Conservation (phyloP, 208 protist genomes). For the Plasmodiophora brassicae region DNA sequence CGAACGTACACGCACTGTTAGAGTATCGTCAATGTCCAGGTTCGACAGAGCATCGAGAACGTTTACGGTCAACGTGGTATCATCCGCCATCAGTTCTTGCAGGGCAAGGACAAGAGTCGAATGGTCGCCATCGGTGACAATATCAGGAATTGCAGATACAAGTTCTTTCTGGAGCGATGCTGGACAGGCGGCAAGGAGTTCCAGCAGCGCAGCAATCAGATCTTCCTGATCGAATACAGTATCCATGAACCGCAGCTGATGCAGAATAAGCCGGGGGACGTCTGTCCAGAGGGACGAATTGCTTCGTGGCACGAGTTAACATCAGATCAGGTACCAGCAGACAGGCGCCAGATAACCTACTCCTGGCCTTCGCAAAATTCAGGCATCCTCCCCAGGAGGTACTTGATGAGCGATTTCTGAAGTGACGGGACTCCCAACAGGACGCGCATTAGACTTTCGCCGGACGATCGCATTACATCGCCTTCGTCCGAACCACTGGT, state of each 20-base stretch:
- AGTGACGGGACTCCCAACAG: not conserved
- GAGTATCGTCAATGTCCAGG: too few species aligned
- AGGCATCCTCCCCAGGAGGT: not conserved
- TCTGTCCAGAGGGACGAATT: not conserved
- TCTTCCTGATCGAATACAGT: not conserved
- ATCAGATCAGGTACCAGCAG: too few species aligned
- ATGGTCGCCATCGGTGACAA: not conserved
- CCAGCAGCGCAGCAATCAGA: not conserved
- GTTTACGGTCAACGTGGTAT: not conserved
- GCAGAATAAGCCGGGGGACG: not conserved
- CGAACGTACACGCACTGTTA: too few species aligned
- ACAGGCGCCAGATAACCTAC: not conserved
- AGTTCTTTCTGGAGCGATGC: not conserved
- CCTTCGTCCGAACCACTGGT: too few species aligned
- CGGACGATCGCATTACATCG: too few species aligned
- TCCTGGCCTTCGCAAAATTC: not conserved
- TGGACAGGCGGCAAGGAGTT: not conserved
- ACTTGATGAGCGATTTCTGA: not conserved
- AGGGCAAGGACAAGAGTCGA: not conserved
- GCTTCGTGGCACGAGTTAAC: not conserved
- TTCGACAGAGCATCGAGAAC: conserved; percentile 29
- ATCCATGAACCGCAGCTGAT: conserved; percentile 26
- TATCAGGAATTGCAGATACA: conserved; percentile 28
- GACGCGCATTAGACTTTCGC: not conserved
- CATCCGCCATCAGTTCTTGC: conserved; percentile 25